Evolutionary conservation across 257 asterid species (phyloP), one percentile per base, ranked within the genome.

Genomic region (Dorcoceras hygrometricum): DNA sequence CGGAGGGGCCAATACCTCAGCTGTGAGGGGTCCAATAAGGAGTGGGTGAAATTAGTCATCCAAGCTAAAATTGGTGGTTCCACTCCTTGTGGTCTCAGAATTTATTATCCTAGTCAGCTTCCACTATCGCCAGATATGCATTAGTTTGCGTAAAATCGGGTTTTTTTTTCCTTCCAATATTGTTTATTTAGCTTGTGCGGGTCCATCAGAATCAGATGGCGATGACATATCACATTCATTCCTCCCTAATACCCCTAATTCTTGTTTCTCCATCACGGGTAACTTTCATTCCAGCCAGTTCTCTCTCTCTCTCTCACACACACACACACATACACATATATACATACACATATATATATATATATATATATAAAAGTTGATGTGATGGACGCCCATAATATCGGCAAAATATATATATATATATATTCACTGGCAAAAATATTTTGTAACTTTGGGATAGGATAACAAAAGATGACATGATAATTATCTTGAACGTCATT

Each of bases 51-150:
- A 39, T 75, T 62, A 8, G 46, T 65, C 54, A 55, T 58, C 55
- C 62, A 73, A 16, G 28, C 59, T 22, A 65, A 27, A 62, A 19
- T 10, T 11, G 62, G 36, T 23, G 53, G 24, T 43, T 55, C 36
- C 65, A 22, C 77, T 78, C 82, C 90, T 78, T 90, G 84, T 84
- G 87, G 75, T 66, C 69, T 8, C 59, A 1, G 14, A 8, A 9
- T 16, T 53, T 6, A 8, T 20, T 27, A 23, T 63, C 76, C 82
- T 10, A 57, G 68, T 83, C 81, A 73, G 74, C 81, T n/a, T 34
- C 22, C 71, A 23, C 66, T 31, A 14, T 36, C 50, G 77, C 84
- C 86, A 78, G 20, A 64, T 73, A 36, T 74, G 82, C 77, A 28
- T 31, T 25, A 58, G 22, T 24, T 48, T 65, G 14, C 46, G 18